Conservation (phyloP, 768 basidiomycete genomes). For the Boletellus sp. region DNA sequence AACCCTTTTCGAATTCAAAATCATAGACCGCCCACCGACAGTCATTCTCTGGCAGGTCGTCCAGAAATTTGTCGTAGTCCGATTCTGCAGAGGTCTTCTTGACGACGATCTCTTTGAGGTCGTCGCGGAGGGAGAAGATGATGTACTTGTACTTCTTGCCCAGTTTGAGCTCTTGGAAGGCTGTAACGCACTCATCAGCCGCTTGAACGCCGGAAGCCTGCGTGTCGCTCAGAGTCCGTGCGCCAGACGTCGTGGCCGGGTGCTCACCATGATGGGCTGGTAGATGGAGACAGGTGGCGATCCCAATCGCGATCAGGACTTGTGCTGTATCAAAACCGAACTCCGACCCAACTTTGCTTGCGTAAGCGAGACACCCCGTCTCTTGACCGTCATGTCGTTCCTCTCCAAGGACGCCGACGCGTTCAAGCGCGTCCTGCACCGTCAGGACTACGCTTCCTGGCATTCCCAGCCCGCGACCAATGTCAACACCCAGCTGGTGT, state of each 20-base stretch:
- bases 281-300: constrained; percentile 21
- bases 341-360: constrained; percentile 28
- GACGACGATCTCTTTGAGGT: constrained; percentile 69
- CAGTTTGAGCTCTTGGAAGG: constrained; percentile 21
- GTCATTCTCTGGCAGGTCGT: constrained; percentile 63
- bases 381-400: constrained; percentile 49
- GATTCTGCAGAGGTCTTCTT: constrained; percentile 50
- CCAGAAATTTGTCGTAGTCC: constrained; percentile 72
- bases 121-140: constrained; percentile 64
- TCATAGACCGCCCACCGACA: constrained; percentile 92
- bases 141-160: constrained; percentile 76
- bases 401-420: constrained; percentile 67
- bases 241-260: neutral
- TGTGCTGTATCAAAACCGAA: constrained; percentile 3
- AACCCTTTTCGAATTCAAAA: constrained; percentile 66
- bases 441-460: constrained; percentile 73
- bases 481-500: constrained; percentile 83
- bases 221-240: neutral
- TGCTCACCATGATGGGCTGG: constrained; percentile 31
- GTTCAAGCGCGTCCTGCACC: constrained; percentile 61
- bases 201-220: constrained; percentile 44
- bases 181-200: constrained; percentile 44
- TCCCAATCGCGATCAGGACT: constrained; percentile 23
- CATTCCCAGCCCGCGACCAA: constrained; percentile 87
- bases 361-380: constrained; percentile 10